Evolutionary conservation across 2,329 filamentous ascomycete species (phyloP).

Genomic region (Pseudogymnoascus sp.): DNA sequence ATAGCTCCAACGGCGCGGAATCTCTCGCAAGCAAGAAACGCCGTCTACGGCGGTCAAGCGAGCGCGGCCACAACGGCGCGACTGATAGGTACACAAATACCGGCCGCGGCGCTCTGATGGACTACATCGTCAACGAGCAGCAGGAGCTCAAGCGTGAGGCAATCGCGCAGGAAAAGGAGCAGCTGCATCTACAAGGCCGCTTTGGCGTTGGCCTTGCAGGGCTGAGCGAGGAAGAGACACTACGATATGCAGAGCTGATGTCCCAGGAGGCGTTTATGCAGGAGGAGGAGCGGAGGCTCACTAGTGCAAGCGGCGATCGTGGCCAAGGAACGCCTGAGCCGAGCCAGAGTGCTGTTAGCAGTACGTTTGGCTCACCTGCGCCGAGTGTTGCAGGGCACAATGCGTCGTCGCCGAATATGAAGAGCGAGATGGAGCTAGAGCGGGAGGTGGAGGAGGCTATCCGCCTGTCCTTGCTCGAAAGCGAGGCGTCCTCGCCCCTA

Average conservation of each 20-base stretch:
- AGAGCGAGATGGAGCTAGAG: conserved; percentile 40
- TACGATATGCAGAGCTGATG: conserved; percentile 57
- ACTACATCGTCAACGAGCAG: conserved; percentile 80
- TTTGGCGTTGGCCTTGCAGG: conserved; percentile 75
- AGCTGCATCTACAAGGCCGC: conserved; percentile 61
- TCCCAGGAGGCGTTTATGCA: conserved; percentile 50
- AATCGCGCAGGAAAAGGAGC: conserved; percentile 55
- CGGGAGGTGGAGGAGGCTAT: conserved; percentile 57
- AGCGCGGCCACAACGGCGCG: conserved; percentile 50
- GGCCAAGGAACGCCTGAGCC: conserved; percentile 25
- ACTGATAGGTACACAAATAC: conserved; percentile 50
- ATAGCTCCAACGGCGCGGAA: conserved; percentile 69
- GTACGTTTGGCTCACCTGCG: conserved; percentile 46
- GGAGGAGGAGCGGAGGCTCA: conserved; percentile 49
- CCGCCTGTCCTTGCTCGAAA: conserved; percentile 50
- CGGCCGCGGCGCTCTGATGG: conserved; percentile 61
- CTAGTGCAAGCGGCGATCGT: conserved; percentile 41
- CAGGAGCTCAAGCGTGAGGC: conserved; percentile 70
- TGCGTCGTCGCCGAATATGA: conserved; percentile 17
- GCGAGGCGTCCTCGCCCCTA: conserved; percentile 38
- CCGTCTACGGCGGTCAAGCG: conserved; percentile 55
- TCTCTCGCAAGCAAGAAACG: conserved; percentile 71
- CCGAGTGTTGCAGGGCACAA: conserved; percentile 38
- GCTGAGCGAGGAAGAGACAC: conserved; percentile 55
- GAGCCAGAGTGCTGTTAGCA: conserved; percentile 29